Percentiles rank a stretch among this genome's conserved stretches.
phyloP scores from a whole-genome alignment of 2,329 filamentous ascomycete species.

The Stagonosporopsis cucurbitacearum region DNA sequence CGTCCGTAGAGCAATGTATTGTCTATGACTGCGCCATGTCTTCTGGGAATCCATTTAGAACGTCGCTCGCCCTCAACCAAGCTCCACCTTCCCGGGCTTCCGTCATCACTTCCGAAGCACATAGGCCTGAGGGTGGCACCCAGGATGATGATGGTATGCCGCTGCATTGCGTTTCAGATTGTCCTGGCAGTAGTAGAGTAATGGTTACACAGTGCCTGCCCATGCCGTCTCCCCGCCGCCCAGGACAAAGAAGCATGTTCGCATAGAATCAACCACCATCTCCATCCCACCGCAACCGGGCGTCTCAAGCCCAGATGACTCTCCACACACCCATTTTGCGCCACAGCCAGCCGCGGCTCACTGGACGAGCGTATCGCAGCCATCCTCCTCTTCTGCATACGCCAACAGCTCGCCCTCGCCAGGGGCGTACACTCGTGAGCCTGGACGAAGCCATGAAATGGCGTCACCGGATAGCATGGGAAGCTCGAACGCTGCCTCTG shows the following conservation, averaged over 20 bases:
- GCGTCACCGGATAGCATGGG: slow-evolving; percentile 31
- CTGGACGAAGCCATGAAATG: slow-evolving; percentile 34
- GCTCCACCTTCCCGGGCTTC: slow-evolving; percentile 31
- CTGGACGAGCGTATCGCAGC: slow-evolving; percentile 27
- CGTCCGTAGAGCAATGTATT: slow-evolving; percentile 51
- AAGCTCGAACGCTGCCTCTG: slow-evolving; percentile 32
- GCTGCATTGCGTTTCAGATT: slow-evolving; percentile 30
- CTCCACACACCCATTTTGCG: slow-evolving; percentile 24
- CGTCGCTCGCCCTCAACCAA: slow-evolving; percentile 38
- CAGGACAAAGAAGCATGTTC: slow-evolving; percentile 66
- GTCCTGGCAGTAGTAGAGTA: slow-evolving; percentile 39
- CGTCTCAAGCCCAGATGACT: slow-evolving; percentile 30
- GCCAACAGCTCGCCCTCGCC: slow-evolving; percentile 28
- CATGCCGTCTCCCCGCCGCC: slow-evolving; percentile 29
- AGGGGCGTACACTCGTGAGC: slow-evolving; percentile 21
- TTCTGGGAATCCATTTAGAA: slow-evolving; percentile 50
- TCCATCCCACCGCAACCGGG: slow-evolving; percentile 46
- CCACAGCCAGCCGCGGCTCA: slow-evolving; percentile 22
- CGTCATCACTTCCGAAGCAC: slow-evolving; percentile 33
- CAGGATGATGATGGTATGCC: slow-evolving; percentile 43
- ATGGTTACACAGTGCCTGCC: slow-evolving; percentile 43
- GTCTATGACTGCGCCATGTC: slow-evolving; percentile 47
- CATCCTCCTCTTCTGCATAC: slow-evolving; percentile 25
- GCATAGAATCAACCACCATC: slow-evolving; percentile 54
- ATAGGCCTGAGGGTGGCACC: slow-evolving; percentile 29